These are phyloP conservation scores for Candida arabinofermentans DNA, from an alignment of 805 yeast genomes.

Conservation along the genomic window DNA sequence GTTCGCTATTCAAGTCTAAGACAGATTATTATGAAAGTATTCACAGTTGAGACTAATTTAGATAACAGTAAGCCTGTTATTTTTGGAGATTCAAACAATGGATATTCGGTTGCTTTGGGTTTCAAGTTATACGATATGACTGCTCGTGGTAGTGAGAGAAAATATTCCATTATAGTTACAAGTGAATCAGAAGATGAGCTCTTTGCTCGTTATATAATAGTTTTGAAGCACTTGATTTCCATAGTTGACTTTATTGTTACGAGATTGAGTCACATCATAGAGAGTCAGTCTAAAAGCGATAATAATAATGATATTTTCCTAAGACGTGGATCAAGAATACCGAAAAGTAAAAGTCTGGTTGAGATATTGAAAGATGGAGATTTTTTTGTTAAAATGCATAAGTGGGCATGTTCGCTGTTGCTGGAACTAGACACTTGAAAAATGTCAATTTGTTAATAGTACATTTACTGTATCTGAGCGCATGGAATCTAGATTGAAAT, in stretches of 20 bases:
- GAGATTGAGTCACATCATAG: conserved; percentile 14
- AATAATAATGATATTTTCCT: conserved; percentile 49
- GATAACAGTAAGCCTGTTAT: conserved; percentile 59
- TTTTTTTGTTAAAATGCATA: conserved; percentile 54
- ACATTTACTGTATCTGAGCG: too few species aligned
- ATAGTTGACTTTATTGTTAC: conserved; percentile 38
- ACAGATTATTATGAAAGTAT: conserved; percentile 57
- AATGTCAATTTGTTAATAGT: not conserved
- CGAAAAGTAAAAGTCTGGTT: conserved; percentile 51
- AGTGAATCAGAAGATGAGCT: conserved; percentile 51
- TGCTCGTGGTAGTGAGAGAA: conserved; percentile 72
- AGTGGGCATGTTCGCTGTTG: conserved; percentile 57
- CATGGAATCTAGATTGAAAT: too few species aligned
- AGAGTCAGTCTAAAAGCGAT: conserved; percentile 20
- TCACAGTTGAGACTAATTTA: conserved; percentile 61
- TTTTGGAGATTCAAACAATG: conserved; percentile 59
- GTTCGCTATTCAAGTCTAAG: conserved; percentile 50
- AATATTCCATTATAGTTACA: conserved; percentile 57
- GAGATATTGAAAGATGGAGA: conserved; percentile 52
- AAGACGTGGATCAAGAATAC: conserved; percentile 46
- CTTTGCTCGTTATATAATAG: conserved; percentile 51
- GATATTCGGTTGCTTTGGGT: conserved; percentile 54
- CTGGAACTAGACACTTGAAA: conserved; percentile 16
- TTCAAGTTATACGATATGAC: conserved; percentile 60
- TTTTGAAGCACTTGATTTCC: conserved; percentile 37